Base-by-base conservation (phyloP, 1,284 basidiomycete genomes). In the Cryptococcus floricola region DNA sequence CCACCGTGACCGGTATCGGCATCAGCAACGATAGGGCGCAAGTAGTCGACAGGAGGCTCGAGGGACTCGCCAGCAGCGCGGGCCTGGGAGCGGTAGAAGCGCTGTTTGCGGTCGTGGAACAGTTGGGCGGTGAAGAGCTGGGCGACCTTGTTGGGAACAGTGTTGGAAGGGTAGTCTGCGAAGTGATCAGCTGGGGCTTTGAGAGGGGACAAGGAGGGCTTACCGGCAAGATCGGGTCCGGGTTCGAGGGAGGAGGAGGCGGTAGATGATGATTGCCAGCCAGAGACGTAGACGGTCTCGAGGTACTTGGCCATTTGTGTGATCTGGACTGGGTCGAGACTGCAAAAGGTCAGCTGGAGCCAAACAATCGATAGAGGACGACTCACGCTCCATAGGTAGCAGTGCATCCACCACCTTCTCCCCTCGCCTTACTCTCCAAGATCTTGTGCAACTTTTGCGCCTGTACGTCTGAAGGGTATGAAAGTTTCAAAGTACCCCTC, bases 301-400 rank as follows among this genome's bases (percentile, higher is more conserved):
- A 96, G 91, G 76, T 93, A 84, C 68, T 84, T 84, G 8, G 93
- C 96, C 93, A 98, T 97, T 77, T 99, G 95, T 0, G 92, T 83
- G 43, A 84, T 83, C 80, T 98, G 95, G 13, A 98, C 93, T 2
- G 94, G 92, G 78, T 98, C 96, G 61, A 98, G 86, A 34, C 91
- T 94, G 64, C 13, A 45, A 9, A 31, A 52, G 4, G 23, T 46
- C 12, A 23, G 39, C 42, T 39, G 27, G 13, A 7, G 38, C 5
- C 25, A 25, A 23, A 48, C 16, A 45, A 41, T n/a, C 31, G 9
- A 31, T n/a, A 19, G n/a, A 23, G 12, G 27, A 19, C 43, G 27
- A 89, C 91, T 84, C 72, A 94, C 90, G 94, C 94, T 80, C 95
- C 95, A 75, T 98, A 98, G 62, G 95, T 78, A 45, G 70, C 66